Evolutionary conservation across 108 stramenopile genomes (phyloP).

Genomic region (Cyclotella kingstonii): DNA sequence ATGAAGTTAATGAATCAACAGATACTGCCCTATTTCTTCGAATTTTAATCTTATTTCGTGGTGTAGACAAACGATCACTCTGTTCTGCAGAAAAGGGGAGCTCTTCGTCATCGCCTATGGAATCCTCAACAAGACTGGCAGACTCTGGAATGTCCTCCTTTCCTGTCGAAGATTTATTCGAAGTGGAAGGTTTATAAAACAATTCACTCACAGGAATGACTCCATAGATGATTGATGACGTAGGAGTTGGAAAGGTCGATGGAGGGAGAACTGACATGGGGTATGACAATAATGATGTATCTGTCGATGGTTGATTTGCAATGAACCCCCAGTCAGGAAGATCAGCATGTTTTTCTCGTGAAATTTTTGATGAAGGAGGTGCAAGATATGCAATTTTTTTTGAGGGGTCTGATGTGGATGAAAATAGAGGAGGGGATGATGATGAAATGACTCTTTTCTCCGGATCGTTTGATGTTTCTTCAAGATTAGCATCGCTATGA

Average conservation of each 20-base stretch:
- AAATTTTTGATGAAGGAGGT: conserved; percentile 8
- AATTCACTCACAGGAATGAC: conserved; percentile 77
- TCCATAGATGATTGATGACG: conserved; percentile 68
- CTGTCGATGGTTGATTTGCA: conserved; percentile 2
- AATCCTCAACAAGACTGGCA: not conserved
- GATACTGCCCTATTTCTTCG: conserved; percentile 31
- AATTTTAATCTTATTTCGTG: conserved; percentile 47
- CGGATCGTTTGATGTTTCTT: not conserved
- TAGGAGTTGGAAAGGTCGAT: conserved; percentile 14
- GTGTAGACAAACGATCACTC: conserved; percentile 39
- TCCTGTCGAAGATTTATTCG: conserved; percentile 19
- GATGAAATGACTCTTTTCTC: not conserved
- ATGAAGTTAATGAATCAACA: no score
- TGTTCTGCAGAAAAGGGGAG: conserved; percentile 52
- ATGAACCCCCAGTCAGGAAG: conserved; percentile 26
- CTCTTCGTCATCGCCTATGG: conserved; percentile 39
- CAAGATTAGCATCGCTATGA: no score
- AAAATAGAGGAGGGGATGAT: not conserved
- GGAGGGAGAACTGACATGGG: conserved; percentile 2
- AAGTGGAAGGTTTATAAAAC: conserved; percentile 72
- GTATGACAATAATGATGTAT: not conserved
- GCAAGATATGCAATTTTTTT: conserved; percentile 3
- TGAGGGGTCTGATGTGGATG: not conserved
- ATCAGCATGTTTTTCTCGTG: conserved; percentile 1
- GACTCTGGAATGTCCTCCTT: not conserved